Evolutionary conservation across 2,329 filamentous ascomycete species (phyloP).

Genomic region (Microcera coccophila): DNA sequence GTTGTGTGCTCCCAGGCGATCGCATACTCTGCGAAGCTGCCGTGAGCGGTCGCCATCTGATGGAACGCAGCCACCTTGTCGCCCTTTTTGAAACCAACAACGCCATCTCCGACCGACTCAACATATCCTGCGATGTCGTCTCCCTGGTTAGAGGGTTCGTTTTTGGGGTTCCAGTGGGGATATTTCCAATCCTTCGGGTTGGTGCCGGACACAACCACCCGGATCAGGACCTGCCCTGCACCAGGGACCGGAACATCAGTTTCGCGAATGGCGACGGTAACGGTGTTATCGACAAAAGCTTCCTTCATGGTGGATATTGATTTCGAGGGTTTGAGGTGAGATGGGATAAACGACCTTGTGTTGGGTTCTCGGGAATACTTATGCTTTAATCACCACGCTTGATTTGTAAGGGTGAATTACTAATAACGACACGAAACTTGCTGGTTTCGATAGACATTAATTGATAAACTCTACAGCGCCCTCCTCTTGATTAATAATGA

Average conservation of each 20-base stretch:
- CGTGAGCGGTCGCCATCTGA: not conserved
- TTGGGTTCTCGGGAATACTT: too few species aligned
- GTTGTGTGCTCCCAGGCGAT: not conserved
- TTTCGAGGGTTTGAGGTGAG: too few species aligned
- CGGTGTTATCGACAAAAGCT: not conserved
- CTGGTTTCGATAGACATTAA: too few species aligned
- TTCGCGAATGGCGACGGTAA: not conserved
- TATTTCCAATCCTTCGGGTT: constrained; percentile 5
- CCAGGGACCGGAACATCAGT: not conserved
- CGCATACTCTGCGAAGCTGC: not conserved
- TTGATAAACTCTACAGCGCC: too few species aligned
- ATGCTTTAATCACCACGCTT: too few species aligned
- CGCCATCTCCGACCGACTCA: not conserved
- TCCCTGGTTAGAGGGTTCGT: not conserved
- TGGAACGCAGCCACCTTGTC: constrained; percentile 1
- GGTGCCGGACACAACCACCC: not conserved
- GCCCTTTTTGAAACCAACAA: not conserved
- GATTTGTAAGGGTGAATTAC: too few species aligned
- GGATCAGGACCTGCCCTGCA: not conserved
- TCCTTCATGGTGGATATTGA: constrained; percentile 4
- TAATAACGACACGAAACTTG: too few species aligned
- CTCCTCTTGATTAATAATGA: too few species aligned
- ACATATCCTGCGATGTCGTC: constrained; percentile 2
- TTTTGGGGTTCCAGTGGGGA: not conserved
- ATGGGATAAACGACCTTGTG: too few species aligned